Percentiles rank a stretch among this genome's conserved stretches.
Conservation (phyloP, 768 basidiomycete genomes). For the Tulasnella sp. region DNA sequence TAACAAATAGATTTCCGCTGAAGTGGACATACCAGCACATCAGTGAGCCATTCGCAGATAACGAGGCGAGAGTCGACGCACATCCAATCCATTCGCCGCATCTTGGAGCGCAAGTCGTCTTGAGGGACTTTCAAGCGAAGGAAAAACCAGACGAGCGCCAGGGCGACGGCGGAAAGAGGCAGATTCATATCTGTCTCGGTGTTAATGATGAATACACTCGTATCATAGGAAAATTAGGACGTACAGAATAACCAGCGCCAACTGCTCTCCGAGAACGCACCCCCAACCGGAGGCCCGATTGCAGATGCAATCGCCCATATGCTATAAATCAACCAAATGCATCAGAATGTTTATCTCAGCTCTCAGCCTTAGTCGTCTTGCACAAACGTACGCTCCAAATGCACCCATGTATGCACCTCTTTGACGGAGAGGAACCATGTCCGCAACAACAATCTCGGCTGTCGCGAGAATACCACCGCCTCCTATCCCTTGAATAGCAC, state of each 20-base stretch:
- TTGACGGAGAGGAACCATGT: slow-evolving; percentile 51
- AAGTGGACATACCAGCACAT: no score
- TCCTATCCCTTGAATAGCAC: slow-evolving; percentile 43
- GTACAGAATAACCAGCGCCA: slow-evolving; percentile 33
- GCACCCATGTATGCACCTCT: slow-evolving; percentile 45
- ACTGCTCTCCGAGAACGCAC: slow-evolving; percentile 34
- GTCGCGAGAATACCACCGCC: slow-evolving; percentile 42
- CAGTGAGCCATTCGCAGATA: no score
- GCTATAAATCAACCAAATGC: slow-evolving; percentile 32
- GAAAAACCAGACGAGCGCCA: slow-evolving; percentile 25
- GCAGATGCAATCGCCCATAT: slow-evolving; percentile 44
- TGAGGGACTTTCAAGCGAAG: not conserved
- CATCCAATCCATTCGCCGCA: slow-evolving; percentile 33
- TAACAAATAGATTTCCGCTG: no score
- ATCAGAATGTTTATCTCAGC: slow-evolving; percentile 12
- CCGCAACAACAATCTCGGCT: slow-evolving; percentile 43
- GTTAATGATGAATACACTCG: no score
- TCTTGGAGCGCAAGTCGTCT: slow-evolving; percentile 28
- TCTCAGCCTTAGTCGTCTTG: slow-evolving; percentile 12
- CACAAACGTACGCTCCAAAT: slow-evolving; percentile 43
- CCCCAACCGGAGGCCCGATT: slow-evolving; percentile 34
- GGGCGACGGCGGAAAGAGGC: slow-evolving; percentile 25
- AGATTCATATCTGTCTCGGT: slow-evolving; percentile 33
- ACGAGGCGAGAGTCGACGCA: not conserved
- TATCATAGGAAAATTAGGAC: not conserved